A percentile compares a stretch with the other conserved stretches of the same genome.
phyloP scores from a whole-genome alignment of 345 rosid genomes.

The Rhodamnia rubescens region DNA sequence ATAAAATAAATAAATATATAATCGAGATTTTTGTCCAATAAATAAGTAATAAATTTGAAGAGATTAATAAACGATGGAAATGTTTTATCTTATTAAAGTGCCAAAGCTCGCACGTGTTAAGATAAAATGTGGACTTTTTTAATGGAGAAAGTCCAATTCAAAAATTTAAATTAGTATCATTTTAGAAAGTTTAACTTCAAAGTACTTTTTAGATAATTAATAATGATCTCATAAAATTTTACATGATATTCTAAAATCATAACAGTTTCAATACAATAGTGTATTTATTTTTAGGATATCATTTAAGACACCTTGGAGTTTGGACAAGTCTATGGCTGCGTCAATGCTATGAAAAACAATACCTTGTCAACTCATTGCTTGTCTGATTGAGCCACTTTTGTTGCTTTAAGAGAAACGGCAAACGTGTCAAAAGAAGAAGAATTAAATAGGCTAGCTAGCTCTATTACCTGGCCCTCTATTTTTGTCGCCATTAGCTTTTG shows the following conservation, averaged over 20 bases:
- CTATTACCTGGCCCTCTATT: neutral
- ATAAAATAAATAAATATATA: neutral
- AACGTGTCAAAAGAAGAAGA: neutral
- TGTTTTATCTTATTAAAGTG: neutral
- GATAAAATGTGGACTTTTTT: neutral
- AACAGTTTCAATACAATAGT: neutral
- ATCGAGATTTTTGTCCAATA: neutral
- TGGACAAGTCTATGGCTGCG: neutral
- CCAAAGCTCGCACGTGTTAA: neutral
- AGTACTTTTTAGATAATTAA: neutral
- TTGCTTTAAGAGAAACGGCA: neutral
- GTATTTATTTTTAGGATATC: neutral
- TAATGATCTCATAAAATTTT: neutral
- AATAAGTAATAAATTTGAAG: neutral
- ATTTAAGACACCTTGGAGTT: neutral
- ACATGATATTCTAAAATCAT: neutral
- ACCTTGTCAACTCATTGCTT: neutral
- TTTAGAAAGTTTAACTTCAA: neutral
- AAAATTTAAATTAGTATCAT: neutral
- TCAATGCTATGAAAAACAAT: neutral
- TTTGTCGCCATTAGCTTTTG: neutral
- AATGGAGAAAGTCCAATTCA: neutral
- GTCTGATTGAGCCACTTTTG: neutral
- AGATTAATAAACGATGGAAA: neutral
- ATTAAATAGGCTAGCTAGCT: neutral